These are phyloP conservation scores for Phanerochaete carnosa DNA, from an alignment of 768 basidiomycete species.

Conservation along the genomic window DNA sequence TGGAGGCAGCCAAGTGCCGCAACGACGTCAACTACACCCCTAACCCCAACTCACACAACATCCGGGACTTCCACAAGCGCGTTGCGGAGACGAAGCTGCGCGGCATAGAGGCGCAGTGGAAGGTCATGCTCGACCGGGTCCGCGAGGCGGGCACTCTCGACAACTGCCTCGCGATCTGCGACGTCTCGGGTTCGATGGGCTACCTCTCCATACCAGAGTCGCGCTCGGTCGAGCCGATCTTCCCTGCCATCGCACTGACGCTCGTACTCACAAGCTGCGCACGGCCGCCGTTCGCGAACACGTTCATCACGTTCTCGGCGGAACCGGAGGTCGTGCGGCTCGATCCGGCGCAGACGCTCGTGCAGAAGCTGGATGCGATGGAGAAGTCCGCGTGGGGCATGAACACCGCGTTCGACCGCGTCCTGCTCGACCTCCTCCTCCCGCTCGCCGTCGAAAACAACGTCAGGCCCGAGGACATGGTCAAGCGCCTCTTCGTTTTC, in stretches of 20 bases:
- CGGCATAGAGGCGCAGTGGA: constrained; percentile 67
- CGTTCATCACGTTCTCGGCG: constrained; percentile 67
- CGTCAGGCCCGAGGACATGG: constrained; percentile 66
- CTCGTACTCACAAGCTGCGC: constrained; percentile 62
- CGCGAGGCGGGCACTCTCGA: constrained; percentile 54
- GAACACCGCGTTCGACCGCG: constrained; percentile 62
- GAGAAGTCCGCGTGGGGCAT: constrained; percentile 38
- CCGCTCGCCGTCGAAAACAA: constrained; percentile 54
- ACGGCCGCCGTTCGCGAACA: constrained; percentile 58
- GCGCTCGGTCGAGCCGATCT: constrained; percentile 39
- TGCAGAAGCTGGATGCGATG: constrained; percentile 38
- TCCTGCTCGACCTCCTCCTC: constrained; percentile 61
- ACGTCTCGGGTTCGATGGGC: constrained; percentile 77
- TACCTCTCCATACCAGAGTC: constrained; percentile 2
- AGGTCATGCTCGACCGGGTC: constrained; percentile 49
- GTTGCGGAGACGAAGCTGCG: constrained; percentile 34
- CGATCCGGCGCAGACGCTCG: constrained; percentile 39
- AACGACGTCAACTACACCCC: neutral
- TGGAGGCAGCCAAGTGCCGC: constrained; percentile 27
- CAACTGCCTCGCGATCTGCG: constrained; percentile 65
- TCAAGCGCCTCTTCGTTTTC: constrained; percentile 74
- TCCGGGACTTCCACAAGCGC: constrained; percentile 27
- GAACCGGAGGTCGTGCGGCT: constrained; percentile 47
- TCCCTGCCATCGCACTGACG: constrained; percentile 62
- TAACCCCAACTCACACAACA: constrained; percentile 7